Base-by-base conservation (phyloP, 441 rosid genomes). In the Rhodomyrtus psidioides region DNA sequence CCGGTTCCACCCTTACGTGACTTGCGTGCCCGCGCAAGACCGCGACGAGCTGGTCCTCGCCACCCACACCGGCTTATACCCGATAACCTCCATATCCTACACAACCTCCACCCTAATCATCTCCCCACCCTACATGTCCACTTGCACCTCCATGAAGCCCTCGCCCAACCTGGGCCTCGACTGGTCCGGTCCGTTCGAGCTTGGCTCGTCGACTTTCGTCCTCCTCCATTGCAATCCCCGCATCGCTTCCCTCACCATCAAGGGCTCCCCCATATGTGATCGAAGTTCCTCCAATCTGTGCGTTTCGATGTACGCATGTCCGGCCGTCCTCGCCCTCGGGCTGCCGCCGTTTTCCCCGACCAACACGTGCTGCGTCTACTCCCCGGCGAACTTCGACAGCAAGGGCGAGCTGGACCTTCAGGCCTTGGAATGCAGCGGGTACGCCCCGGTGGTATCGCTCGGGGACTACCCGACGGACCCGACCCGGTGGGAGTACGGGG, bases 51-150 rank as follows among this genome's bases (percentile, higher is more conserved):
- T 92, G 76, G 81, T 89, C 85, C 89, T 92, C 81, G 85, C 87
- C 56, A 91, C 91, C 87, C 94, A 92, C 89, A 86, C 93, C 6
- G 94, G 94, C 42, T 86, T 91, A n/a, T 90, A 92, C 83, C 94
- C 88, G 15, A 82, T 92, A 75, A 87, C 90, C 86, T 86, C 90
- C 85, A 89, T 92, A 65, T 90, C 93, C 85, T 92, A 90, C 88
- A 6, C 85, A 49, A 60, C 90, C 83, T 87, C 90, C 17, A 89
- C 91, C 88, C 1, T 91, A 10, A 87, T 86, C 82, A 88, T 91
- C 89, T 56, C 87, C 42, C 92, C 93, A 17, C 55, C 91, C 15
- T 51, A 24, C 86, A 91, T 92, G 93, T 91, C 94, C 30, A 90
- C 94, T 8, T 92, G 94, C 89, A 87, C 62, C 87, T 83, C 91